A percentile compares a stretch with the other conserved stretches of the same genome.
Evolutionary conservation across 2,329 filamentous ascomycete species (phyloP).

Genomic region (Delphinella strobiligena): DNA sequence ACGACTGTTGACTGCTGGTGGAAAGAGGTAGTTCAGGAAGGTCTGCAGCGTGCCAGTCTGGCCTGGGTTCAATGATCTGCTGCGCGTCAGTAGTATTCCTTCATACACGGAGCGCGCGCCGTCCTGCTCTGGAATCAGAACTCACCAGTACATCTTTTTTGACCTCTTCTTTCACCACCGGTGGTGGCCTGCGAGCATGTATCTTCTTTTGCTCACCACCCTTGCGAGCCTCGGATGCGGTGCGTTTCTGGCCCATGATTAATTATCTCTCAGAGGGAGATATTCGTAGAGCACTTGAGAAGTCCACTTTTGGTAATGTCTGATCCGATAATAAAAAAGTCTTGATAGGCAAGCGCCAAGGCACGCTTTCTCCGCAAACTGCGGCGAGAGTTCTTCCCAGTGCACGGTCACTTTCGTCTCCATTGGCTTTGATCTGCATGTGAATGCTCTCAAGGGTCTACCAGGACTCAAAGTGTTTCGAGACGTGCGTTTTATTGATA

Average conservation of each 20-base stretch:
- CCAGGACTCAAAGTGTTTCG: too few species aligned
- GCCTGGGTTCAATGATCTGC: constrained; percentile 47
- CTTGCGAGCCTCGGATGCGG: constrained; percentile 15
- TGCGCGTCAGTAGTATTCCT: constrained; percentile 13
- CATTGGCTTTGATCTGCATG: too few species aligned
- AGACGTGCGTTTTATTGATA: too few species aligned
- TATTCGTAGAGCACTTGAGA: not conserved
- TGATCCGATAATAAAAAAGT: too few species aligned
- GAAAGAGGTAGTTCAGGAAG: constrained; percentile 40
- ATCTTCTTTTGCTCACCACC: not conserved
- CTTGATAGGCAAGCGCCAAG: too few species aligned
- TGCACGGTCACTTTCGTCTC: too few species aligned
- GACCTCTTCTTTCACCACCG: not conserved
- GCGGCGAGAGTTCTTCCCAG: too few species aligned
- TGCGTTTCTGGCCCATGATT: constrained; percentile 25
- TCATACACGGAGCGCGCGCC: too few species aligned
- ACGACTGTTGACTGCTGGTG: constrained; percentile 33
- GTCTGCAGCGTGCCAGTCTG: constrained; percentile 54
- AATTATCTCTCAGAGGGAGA: not conserved
- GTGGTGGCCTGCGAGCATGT: not conserved
- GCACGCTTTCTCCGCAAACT: too few species aligned
- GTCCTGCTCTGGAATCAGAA: too few species aligned
- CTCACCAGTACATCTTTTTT: constrained; percentile 4
- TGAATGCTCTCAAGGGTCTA: too few species aligned
- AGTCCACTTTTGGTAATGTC: not conserved